Evolutionary conservation across 2,329 filamentous ascomycete genomes (phyloP), one percentile per base, ranked within the genome.

Genomic region (Penicillium sp.): DNA sequence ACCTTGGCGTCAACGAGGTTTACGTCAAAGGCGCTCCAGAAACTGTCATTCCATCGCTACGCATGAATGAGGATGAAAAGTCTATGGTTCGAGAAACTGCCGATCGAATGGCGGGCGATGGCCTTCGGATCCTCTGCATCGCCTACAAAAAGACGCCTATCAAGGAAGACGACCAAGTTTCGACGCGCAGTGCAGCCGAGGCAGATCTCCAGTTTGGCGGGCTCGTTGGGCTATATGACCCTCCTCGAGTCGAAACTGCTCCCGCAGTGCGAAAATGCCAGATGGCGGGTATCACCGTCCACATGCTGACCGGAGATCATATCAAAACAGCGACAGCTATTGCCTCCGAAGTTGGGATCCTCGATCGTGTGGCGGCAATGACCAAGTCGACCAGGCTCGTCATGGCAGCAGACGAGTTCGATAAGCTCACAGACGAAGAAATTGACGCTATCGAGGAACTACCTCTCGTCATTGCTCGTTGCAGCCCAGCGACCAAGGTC

Each of bases 401-500:
- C 28, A 75, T 76, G 60, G 73, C 73, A 15, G 74, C 73, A 0
- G 67, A 72, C 18, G 73, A 79, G 39, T 76, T 77, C 42, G 74
- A 77, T 43, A 67, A 55, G 17, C 54, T 77, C 44, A 68, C 65
- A 1, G 73, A 77, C 35, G 65, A 68, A 3, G 66, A 77, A 42
- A 71, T 79, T 32, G 74, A 94, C 48, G 71, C 73, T 0, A 69
- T 93, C 11, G 80, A 82, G 3, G 78, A 86, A 27, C 69, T 93
- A 2, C 86, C 86, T 2, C 70, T 90, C 1, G 87, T 93, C 6
- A 82, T 93, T 43, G 86, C 87, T 25, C 81, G 87, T 25, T 93
- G 86, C 58, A 84, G 85, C 1, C 87, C 88, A 0, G 79, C 84
- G 42, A 93, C 87, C 26, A 94, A 94, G 66, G 86, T 87, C 3